Percentiles rank a stretch among this genome's conserved stretches.
Conservation (phyloP, 2,329 filamentous ascomycete species). For the Colletotrichum agaves region DNA sequence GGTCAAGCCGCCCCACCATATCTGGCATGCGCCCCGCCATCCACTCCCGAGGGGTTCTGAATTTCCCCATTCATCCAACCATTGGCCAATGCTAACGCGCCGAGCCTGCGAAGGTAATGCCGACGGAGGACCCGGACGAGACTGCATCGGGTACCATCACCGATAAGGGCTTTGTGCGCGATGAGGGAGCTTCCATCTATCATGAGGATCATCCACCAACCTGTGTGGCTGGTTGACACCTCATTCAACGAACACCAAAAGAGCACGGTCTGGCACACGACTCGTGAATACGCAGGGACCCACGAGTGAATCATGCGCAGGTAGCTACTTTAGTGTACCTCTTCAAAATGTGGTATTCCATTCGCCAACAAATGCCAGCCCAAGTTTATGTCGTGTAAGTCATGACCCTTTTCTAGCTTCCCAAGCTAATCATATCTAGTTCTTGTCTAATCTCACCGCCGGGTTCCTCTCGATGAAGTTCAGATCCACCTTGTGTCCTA, state of each 20-base stretch:
- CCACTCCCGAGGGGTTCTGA: constrained; percentile 13
- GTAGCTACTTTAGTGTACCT: background rate
- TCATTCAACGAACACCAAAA: constrained; percentile 21
- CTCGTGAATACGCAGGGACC: background rate
- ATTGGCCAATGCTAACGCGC: constrained; percentile 32
- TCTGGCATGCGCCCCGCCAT: constrained; percentile 33
- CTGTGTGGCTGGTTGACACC: constrained; percentile 5
- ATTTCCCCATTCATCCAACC: constrained; percentile 5
- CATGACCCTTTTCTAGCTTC: constrained; percentile 18
- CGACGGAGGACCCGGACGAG: constrained; percentile 20
- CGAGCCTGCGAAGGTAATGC: constrained; percentile 22
- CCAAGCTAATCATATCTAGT: constrained; percentile 58
- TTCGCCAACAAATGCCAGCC: constrained; percentile 37
- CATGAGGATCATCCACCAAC: constrained; percentile 31
- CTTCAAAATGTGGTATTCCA: constrained; percentile 34
- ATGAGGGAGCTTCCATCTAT: background rate
- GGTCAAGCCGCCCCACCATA: constrained; percentile 26
- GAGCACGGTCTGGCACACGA: background rate
- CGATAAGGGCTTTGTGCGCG: constrained; percentile 23
- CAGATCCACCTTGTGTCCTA: constrained; percentile 96
- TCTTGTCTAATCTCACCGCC: constrained; percentile 88
- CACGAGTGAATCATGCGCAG: background rate
- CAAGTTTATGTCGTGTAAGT: constrained; percentile 33
- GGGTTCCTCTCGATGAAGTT: constrained; percentile 92
- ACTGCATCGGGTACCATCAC: constrained; percentile 3